These are phyloP conservation scores for Hypoxylon sp. DNA, from an alignment of 2,329 filamentous ascomycete species.

Conservation along the genomic window DNA sequence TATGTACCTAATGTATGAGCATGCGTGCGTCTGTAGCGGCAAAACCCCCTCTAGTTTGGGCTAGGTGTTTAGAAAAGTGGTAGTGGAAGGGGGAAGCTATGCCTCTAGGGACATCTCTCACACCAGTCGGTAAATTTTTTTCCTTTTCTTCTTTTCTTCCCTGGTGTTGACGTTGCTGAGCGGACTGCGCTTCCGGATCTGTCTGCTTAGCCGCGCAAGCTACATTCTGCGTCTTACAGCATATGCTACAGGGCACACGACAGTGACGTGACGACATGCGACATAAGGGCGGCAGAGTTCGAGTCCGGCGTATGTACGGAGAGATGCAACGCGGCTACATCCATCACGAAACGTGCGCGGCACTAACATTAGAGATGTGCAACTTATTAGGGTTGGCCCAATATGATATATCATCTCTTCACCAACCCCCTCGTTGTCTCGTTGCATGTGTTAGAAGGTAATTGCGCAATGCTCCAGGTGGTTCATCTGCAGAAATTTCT, in stretches of 20 bases:
- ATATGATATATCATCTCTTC: slow-evolving; percentile 6
- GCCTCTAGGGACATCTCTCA: slow-evolving; percentile 2
- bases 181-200: slow-evolving; percentile 6
- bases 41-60: slow-evolving; percentile 23
- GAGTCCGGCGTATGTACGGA: slow-evolving; percentile 1
- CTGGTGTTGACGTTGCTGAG: slow-evolving; percentile 12
- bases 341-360: slow-evolving; percentile 6
- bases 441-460: slow-evolving; percentile 18
- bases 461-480: slow-evolving; percentile 23
- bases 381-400: slow-evolving; percentile 21
- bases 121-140: slow-evolving; percentile 16
- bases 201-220: slow-evolving; percentile 31
- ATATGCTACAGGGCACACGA: slow-evolving; percentile 23
- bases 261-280: slow-evolving; percentile 34
- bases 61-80: slow-evolving; percentile 6
- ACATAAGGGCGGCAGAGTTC: slow-evolving; percentile 21
- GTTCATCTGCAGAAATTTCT: background rate
- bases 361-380: slow-evolving; percentile 16
- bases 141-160: background rate
- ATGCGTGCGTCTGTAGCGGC: slow-evolving; percentile 8
- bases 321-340: slow-evolving; percentile 19
- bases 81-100: slow-evolving; percentile 8
- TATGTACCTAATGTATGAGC: slow-evolving; percentile 18
- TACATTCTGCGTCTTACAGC: slow-evolving; percentile 18
- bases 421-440: slow-evolving; percentile 14